These are phyloP conservation scores for Saturnispora zaruensis DNA, from an alignment of 805 yeast species.

Conservation along the genomic window DNA sequence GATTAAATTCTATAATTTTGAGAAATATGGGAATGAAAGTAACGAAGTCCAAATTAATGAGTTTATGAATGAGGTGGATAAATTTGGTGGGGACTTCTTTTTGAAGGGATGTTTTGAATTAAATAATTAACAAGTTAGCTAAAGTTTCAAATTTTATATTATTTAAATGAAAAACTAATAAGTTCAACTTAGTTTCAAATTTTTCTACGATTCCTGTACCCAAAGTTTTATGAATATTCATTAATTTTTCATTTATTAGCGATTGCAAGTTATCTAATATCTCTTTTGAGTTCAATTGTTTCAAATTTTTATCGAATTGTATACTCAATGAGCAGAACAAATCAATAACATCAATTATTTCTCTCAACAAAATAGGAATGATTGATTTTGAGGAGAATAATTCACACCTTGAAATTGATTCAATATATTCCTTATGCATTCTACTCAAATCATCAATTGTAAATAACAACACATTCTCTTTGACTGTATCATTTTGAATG, in stretches of 20 bases:
- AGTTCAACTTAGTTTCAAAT: conserved; percentile 34
- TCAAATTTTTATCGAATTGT: conserved; percentile 2
- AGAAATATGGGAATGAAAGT: conserved; percentile 46
- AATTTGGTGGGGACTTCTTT: conserved; percentile 32
- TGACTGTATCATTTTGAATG: conserved; percentile 8
- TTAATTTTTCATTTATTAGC: conserved; percentile 23
- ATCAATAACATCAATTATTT: conserved; percentile 5
- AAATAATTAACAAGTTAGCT: conserved; percentile 25
- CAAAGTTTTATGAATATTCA: conserved; percentile 33
- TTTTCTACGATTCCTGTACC: conserved; percentile 32
- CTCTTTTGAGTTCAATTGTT: background rate
- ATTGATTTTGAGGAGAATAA: conserved; percentile 25
- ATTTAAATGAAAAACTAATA: conserved; percentile 4
- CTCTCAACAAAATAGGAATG: conserved; percentile 5
- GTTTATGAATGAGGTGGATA: conserved; percentile 16
- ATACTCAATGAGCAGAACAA: conserved; percentile 1
- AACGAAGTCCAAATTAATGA: conserved; percentile 40
- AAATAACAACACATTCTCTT: conserved; percentile 21
- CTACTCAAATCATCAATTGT: conserved; percentile 43
- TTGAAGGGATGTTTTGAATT: conserved; percentile 13
- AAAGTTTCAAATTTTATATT: conserved; percentile 32
- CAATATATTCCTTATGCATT: conserved; percentile 29
- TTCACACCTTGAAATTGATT: conserved; percentile 25
- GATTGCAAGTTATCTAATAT: conserved; percentile 18
- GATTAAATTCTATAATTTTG: conserved; percentile 64